Evolutionary conservation across 2,329 filamentous ascomycete species (phyloP), one percentile per base, ranked within the genome.

Genomic region (Ophioceras dolichostomum): DNA sequence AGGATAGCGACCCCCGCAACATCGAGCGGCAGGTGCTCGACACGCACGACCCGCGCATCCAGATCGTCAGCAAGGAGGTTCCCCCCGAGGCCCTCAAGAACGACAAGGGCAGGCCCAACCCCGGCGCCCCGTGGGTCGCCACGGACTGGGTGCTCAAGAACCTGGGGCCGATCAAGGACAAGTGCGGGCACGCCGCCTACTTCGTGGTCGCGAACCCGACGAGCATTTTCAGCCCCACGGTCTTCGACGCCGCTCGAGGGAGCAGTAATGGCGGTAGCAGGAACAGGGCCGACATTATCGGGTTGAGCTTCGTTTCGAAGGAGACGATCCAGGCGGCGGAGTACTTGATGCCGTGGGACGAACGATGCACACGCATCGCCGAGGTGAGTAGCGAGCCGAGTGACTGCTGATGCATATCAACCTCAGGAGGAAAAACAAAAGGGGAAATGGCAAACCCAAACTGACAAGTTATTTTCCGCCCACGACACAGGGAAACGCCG

Each of bases 21-120:
- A 38, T 40, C 14, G 26, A 28, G 27, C 33, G 5, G 19, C 34
- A 40, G 14, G 41, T 40, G 22, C 24, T 40, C 20, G 38, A 39
- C 21, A 27, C 31, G 5, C 38, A 35, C 26, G 40, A 42, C 17
- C 34, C 40, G 14, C 38, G 37, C 18, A 34, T 42, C 9, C 9
- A 12, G 3, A n/a, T 34, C 17, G n/a, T 32, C 10, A 19, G 20
- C 12, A n/a, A n/a, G n/a, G n/a, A n/a, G n/a, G 22, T 37, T 12
- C 40, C 37, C 1, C 20, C 26, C 2, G 26, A 21, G 26, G 26
- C 28, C 14, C 16, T 28, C 9, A 21, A 36, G n/a, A 14, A 30
- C 14, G 34, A 26, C 34, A 12, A 12, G 8, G 22, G 22, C 22
- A n/a, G n/a, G n/a, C 8, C 8, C 22, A 7, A 26, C 22, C 7